Percentiles rank a stretch among this genome's conserved stretches.
These are phyloP conservation scores for Ehretia macrophylla DNA, from an alignment of 257 asterid species.

Conservation along the genomic window DNA sequence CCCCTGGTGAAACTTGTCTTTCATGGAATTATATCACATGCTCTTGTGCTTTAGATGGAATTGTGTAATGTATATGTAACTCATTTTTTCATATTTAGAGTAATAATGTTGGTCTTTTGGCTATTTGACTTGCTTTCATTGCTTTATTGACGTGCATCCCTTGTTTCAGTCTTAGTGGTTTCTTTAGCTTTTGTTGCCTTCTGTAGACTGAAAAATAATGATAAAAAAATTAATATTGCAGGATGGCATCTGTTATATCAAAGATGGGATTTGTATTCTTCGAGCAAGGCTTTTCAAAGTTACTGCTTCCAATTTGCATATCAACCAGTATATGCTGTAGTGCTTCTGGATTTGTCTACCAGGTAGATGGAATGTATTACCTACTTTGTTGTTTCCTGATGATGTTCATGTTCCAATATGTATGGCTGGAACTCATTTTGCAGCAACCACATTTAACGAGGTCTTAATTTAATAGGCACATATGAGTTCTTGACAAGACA, in stretches of 20 bases:
- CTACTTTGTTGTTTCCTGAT: background rate
- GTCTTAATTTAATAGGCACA: no score
- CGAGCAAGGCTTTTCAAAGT: slow-evolving; percentile 85
- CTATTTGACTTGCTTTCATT: background rate
- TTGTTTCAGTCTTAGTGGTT: background rate
- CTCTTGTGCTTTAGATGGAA: no score
- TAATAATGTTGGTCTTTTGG: no score
- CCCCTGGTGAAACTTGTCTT: no score
- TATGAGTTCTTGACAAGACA: no score
- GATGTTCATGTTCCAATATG: background rate
- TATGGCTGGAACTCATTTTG: background rate
- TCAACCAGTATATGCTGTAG: slow-evolving; percentile 82
- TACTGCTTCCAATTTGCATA: slow-evolving; percentile 72
- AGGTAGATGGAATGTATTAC: slow-evolving; percentile 46
- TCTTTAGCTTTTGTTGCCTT: background rate
- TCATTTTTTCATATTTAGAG: no score
- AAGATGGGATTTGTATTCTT: slow-evolving; percentile 90
- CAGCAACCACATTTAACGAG: no score
- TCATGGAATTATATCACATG: no score
- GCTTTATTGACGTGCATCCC: background rate
- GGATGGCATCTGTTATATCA: slow-evolving; percentile 88
- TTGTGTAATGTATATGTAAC: no score
- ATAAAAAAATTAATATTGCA: slow-evolving; percentile 24
- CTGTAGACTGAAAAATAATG: background rate
- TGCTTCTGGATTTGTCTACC: slow-evolving; percentile 82